Base-by-base conservation (phyloP, 2,329 filamentous ascomycete species). In the Endothia cerciana region DNA sequence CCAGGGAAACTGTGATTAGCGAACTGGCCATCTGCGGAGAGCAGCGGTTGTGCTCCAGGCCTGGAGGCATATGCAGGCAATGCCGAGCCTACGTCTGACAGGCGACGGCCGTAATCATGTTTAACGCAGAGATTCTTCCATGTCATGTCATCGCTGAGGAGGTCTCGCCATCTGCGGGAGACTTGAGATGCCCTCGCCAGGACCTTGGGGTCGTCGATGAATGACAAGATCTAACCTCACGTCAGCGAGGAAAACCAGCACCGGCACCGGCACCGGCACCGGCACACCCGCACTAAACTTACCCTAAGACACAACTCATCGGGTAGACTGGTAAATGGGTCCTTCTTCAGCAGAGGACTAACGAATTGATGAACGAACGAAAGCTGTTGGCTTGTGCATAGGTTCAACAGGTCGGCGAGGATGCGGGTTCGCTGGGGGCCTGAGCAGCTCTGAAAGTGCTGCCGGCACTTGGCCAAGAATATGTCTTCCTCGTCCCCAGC, bases 91-190 rank as follows among this genome's bases (percentile, higher is more conserved):
- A 83, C 81, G 67, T 86, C 84, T 19, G 85, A 88, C 62, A 87
- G 76, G 65, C 83, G 81, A 53, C 86, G 83, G 77, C 78, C 88
- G 77, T 97, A 99, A 68, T 95, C 93, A 77, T 97, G 94, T 79
- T 97, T 97, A 70, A 96, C 93, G 76, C 94, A 98, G 25, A 99
- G 85, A 68, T 95, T 93, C 81, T 97, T 97, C 95, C 95, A 99
- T 0, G 95, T 97, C 79, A 97, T 94, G 77, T 99, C 95, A 77
- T 99, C 95, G 74, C 91, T 94, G 60, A 99, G 84, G 8, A 99
- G 84, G 77, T 97, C 94, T 69, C 92, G 87, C 95, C 95, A 99
- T 76, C 94, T 87, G 70, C 89, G 89, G 63, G 95, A 99, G n/a
- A 99, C 95, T 77, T 98, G 94, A 5, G 94, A 97, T 62, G 95